Evolutionary conservation across 2,329 filamentous ascomycete species (phyloP).

Genomic region (Penicillium sp.): DNA sequence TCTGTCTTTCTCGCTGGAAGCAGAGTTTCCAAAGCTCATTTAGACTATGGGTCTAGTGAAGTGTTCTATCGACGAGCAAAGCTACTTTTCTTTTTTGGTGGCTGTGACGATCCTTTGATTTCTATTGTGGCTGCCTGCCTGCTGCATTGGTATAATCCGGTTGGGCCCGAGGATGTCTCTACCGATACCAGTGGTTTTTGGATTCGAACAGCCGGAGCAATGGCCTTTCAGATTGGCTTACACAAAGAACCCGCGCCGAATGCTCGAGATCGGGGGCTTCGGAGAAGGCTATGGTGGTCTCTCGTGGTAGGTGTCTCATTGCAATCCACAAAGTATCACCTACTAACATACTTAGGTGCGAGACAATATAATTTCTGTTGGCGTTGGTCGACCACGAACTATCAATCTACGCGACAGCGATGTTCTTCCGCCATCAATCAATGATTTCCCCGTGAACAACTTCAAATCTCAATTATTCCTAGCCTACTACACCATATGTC

Average conservation of each 20-base stretch:
- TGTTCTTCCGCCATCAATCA: slow-evolving; percentile 36
- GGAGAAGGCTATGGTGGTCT: slow-evolving; percentile 47
- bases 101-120: slow-evolving; percentile 39
- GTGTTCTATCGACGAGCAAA: slow-evolving; percentile 35
- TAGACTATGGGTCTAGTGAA: slow-evolving; percentile 32
- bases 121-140: slow-evolving; percentile 41
- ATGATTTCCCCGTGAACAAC: slow-evolving; percentile 35
- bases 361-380: slow-evolving; percentile 43
- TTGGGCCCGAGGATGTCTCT: slow-evolving; percentile 41
- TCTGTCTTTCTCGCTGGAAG: slow-evolving; percentile 45
- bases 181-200: slow-evolving; percentile 45
- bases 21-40: slow-evolving; percentile 34
- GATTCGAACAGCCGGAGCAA: slow-evolving; percentile 42
- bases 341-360: slow-evolving; percentile 25
- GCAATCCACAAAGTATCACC: background rate
- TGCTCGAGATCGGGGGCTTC: slow-evolving; percentile 34
- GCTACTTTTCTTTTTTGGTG: slow-evolving; percentile 35
- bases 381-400: slow-evolving; percentile 41
- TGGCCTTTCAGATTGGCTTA: slow-evolving; percentile 45
- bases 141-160: slow-evolving; percentile 46
- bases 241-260: slow-evolving; percentile 41
- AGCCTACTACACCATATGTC: slow-evolving; percentile 41
- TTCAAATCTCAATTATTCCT: slow-evolving; percentile 36
- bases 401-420: slow-evolving; percentile 43
- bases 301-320: slow-evolving; percentile 35